Evolutionary conservation across 2,329 filamentous ascomycete genomes (phyloP), one percentile per base, ranked within the genome.

Genomic region (Dactylonectria estremocensis): DNA sequence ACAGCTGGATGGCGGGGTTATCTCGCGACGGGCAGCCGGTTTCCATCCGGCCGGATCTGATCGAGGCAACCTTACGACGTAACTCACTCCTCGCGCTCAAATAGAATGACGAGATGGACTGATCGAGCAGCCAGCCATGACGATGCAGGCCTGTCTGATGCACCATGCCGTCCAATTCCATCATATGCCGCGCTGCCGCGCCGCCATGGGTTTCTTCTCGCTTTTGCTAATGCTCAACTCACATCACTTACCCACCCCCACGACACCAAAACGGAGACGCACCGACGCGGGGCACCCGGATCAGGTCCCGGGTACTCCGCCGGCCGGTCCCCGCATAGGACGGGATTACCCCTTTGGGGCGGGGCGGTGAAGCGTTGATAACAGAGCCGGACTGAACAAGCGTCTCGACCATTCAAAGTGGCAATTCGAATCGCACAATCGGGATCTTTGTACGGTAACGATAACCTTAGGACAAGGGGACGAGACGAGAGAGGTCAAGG

Each of bases 71-170:
- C n/a, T n/a, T n/a, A n/a, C n/a, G n/a, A n/a, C n/a, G n/a, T n/a
- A n/a, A n/a, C n/a, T n/a, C n/a, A 64, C 37, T 46, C 57, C 63
- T 54, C 56, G 61, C 69, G 63, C 59, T 72, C 69, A 75, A 73
- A 74, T 74, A 73, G 37, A 57, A 66, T 40, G 71, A 61, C 40
- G 59, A 53, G 55, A 69, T 71, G 70, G 52, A 67, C 61, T 71
- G 71, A 69, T 55, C n/a, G n/a, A n/a, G 59, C 48, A 24, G 53
- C 22, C 59, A 55, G 46, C 55, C 37, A 43, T 46, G 43, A 16
- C 43, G 31, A 33, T 61, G 59, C 63, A 69, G 58, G n/a, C n/a
- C 48, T 53, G 43, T 62, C 54, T 33, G 40, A 49, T 54, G n/a
- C n/a, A n/a, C n/a, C n/a, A n/a, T n/a, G n/a, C 35, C 50, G 59